phyloP scores from a whole-genome alignment of 1,139 yeast genomes.

The Petasospora rhodanensis region DNA sequence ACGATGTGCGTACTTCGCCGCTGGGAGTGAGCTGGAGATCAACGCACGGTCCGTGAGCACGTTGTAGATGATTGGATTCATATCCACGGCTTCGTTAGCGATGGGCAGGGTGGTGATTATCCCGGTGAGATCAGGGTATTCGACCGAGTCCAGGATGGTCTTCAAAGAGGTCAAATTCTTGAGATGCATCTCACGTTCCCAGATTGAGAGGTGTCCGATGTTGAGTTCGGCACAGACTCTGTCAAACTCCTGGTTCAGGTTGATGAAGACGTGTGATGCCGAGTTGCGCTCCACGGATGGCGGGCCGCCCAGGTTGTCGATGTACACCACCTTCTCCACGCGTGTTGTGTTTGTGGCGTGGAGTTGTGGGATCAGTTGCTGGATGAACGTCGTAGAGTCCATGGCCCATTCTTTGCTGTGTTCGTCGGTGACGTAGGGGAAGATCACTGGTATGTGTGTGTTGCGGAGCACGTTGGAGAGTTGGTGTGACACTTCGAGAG shows the following conservation, averaged over 20 bases:
- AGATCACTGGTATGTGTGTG: constrained; percentile 19
- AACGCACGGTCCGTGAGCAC: constrained; percentile 86
- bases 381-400: constrained; percentile 17
- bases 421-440: constrained; percentile 20
- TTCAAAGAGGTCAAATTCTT: constrained; percentile 32
- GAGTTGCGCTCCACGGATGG: constrained; percentile 83
- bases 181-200: constrained; percentile 24
- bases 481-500: constrained; percentile 9
- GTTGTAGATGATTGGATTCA: constrained; percentile 78
- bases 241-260: constrained; percentile 75
- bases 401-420: constrained; percentile 17
- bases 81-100: constrained; percentile 21
- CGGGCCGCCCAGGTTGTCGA: constrained; percentile 84
- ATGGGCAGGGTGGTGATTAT: constrained; percentile 31
- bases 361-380: constrained; percentile 17
- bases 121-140: constrained; percentile 36
- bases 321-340: constrained; percentile 74
- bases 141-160: constrained; percentile 28
- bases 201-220: constrained; percentile 20
- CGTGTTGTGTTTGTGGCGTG: constrained; percentile 7
- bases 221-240: constrained; percentile 58
- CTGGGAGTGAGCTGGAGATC: constrained; percentile 89
- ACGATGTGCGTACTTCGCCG: constrained; percentile 40
- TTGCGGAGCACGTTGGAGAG: constrained; percentile 6
- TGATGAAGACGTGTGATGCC: constrained; percentile 83